phyloP scores from a whole-genome alignment of 2,329 filamentous ascomycete species.

The Colletotrichum sp. region DNA sequence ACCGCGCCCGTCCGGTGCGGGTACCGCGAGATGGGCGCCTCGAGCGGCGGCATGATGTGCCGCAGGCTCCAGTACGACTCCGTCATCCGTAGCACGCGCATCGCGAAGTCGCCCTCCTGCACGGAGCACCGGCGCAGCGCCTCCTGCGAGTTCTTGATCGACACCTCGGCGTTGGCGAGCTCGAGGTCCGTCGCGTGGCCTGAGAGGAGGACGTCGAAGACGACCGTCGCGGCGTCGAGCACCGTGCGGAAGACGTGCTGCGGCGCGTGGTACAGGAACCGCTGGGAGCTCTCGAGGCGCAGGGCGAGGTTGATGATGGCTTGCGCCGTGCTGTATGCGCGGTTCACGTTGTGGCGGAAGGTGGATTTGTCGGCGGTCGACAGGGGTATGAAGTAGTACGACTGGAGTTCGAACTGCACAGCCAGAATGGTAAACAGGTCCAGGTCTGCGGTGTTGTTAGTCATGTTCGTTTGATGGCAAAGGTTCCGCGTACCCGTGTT shows the following conservation, averaged over 20 bases:
- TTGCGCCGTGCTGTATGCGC: constrained; percentile 53
- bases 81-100: constrained; percentile 49
- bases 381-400: constrained; percentile 55
- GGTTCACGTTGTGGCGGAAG: constrained; percentile 49
- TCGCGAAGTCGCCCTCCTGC: constrained; percentile 53
- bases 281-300: constrained; percentile 21
- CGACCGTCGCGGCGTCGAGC: constrained; percentile 42
- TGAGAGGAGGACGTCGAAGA: constrained; percentile 39
- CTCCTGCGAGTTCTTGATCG: constrained; percentile 15
- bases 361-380: constrained; percentile 40
- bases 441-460: constrained; percentile 39
- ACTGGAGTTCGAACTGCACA: constrained; percentile 57
- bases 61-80: constrained; percentile 54
- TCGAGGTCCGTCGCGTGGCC: constrained; percentile 26
- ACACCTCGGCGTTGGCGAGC: constrained; percentile 18
- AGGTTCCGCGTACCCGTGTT: constrained; percentile 44
- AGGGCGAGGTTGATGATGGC: constrained; percentile 45
- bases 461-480: background rate
- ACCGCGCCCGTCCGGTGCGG: constrained; percentile 54
- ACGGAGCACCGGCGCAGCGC: constrained; percentile 49
- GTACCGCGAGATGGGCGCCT: constrained; percentile 44
- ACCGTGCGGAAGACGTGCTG: constrained; percentile 55
- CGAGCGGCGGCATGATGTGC: constrained; percentile 40
- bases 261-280: constrained; percentile 51
- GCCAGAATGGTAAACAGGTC: constrained; percentile 54